Percentiles rank a stretch among this genome's conserved stretches.
Conservation (phyloP, 192 early-diverging fungal genomes). For the Coemansia biformis region DNA sequence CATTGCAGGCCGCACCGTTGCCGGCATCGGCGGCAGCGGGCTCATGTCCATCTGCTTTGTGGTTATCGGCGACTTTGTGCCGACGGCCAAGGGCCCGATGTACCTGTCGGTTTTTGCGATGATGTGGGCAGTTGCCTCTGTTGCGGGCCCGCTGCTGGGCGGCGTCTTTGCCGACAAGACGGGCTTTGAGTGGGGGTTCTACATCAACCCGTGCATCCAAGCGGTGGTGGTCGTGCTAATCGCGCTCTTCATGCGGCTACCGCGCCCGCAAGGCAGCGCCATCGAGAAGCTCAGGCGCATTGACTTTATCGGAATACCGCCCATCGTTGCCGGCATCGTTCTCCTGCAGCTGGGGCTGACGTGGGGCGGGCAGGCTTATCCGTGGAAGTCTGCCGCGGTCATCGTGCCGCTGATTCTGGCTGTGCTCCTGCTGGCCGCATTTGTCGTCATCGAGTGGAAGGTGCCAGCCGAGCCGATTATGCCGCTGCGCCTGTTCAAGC, state of each 20-base stretch:
- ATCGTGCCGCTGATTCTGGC: slow-evolving; percentile 36
- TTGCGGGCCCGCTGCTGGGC: slow-evolving; percentile 57
- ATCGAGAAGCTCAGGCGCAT: slow-evolving; percentile 57
- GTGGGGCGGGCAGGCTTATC: slow-evolving; percentile 62
- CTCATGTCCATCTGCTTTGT: slow-evolving; percentile 59
- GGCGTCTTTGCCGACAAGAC: slow-evolving; percentile 56
- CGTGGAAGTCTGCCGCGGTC: slow-evolving; percentile 55
- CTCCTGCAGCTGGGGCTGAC: slow-evolving; percentile 65
- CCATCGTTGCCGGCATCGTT: slow-evolving; percentile 55
- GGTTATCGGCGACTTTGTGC: slow-evolving; percentile 63
- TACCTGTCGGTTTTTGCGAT: slow-evolving; percentile 54
- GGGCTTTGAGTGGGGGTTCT: slow-evolving; percentile 55
- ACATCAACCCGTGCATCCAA: slow-evolving; percentile 52
- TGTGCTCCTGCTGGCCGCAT: slow-evolving; percentile 31
- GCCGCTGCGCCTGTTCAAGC: slow-evolving; percentile 55
- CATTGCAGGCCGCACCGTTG: slow-evolving; percentile 62
- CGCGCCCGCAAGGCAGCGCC: slow-evolving; percentile 20
- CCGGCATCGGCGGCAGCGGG: slow-evolving; percentile 66
- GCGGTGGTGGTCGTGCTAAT: slow-evolving; percentile 45
- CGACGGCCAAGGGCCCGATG: slow-evolving; percentile 54
- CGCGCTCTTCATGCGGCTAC: slow-evolving; percentile 39
- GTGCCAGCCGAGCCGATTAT: slow-evolving; percentile 59
- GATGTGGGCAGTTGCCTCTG: slow-evolving; percentile 55
- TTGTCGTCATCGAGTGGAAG: slow-evolving; percentile 60
- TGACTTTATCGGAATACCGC: slow-evolving; percentile 60